phyloP scores from a whole-genome alignment of 2,329 filamentous ascomycete species.

The Elsinoe batatas region DNA sequence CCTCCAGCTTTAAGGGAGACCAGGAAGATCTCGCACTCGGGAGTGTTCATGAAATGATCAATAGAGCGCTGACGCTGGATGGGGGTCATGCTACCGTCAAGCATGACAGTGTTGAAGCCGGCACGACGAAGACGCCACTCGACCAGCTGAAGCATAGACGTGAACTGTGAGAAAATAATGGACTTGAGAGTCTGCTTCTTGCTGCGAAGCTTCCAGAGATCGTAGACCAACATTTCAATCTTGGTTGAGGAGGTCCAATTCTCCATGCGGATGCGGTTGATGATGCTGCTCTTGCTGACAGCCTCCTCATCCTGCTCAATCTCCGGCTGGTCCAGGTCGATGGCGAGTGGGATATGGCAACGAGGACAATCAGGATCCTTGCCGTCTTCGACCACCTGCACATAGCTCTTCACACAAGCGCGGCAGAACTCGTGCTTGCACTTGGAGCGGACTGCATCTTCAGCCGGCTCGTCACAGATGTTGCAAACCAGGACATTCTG shows the following conservation, averaged over 20 bases:
- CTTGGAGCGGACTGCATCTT: constrained; percentile 83
- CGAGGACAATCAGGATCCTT: constrained; percentile 66
- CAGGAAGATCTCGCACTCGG: constrained; percentile 89
- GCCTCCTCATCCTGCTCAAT: constrained; percentile 81
- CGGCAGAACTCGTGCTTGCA: constrained; percentile 93
- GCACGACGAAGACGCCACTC: constrained; percentile 93
- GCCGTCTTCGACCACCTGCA: constrained; percentile 62
- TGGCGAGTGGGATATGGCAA: constrained; percentile 80
- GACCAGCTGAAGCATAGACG: constrained; percentile 91
- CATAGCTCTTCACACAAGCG: constrained; percentile 67
- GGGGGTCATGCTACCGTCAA: constrained; percentile 95
- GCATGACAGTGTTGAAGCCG: constrained; percentile 97
- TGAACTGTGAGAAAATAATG: constrained; percentile 96
- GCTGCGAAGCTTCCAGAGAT: constrained; percentile 81
- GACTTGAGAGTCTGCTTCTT: constrained; percentile 92
- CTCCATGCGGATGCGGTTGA: constrained; percentile 98
- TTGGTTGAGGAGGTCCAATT: constrained; percentile 98
- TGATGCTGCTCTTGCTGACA: constrained; percentile 92
- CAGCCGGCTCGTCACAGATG: constrained; percentile 92
- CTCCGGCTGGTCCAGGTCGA: constrained; percentile 90
- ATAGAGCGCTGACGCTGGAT: constrained; percentile 88
- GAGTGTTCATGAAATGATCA: constrained; percentile 91
- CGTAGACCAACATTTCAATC: constrained; percentile 91
- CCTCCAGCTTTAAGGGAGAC: constrained; percentile 94
- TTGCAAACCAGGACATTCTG: constrained; percentile 87